phyloP scores from a whole-genome alignment of 495 filamentous ascomycete species.

The Entonaema liquescens region DNA sequence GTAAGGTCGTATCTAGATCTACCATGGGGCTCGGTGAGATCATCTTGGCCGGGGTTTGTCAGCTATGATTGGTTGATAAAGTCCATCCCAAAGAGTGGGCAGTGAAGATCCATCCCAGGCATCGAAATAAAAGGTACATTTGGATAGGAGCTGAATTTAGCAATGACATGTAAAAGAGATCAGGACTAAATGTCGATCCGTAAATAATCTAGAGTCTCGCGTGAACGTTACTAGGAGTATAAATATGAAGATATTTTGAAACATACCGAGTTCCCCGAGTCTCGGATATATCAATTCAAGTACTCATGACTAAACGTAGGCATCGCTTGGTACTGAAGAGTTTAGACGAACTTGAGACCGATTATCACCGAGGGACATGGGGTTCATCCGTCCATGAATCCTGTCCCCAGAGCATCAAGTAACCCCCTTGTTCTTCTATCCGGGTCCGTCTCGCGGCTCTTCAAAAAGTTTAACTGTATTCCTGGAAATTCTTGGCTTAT shows the following conservation, averaged over 20 bases:
- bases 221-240: neutral
- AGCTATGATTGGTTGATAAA: constrained; percentile 12
- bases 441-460: neutral
- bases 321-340: neutral
- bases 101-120: constrained; percentile 35
- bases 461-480: neutral
- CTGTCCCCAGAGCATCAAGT: neutral
- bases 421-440: neutral
- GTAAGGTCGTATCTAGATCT: neutral
- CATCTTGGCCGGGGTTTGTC: constrained; percentile 9
- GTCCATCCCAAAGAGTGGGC: neutral
- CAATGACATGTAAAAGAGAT: neutral
- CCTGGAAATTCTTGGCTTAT: neutral
- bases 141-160: neutral
- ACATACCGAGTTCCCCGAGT: neutral
- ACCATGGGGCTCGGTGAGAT: constrained; percentile 6
- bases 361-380: neutral
- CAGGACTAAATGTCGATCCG: neutral
- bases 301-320: neutral
- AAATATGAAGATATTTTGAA: neutral
- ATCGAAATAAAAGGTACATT: constrained; percentile 27
- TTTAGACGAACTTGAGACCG: neutral
- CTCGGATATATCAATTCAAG: neutral
- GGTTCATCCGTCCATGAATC: neutral
- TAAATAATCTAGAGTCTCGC: neutral